A percentile compares a stretch with the other conserved stretches of the same genome.
phyloP scores from a whole-genome alignment of 441 rosid species.

The Dalechampia spathulata region DNA sequence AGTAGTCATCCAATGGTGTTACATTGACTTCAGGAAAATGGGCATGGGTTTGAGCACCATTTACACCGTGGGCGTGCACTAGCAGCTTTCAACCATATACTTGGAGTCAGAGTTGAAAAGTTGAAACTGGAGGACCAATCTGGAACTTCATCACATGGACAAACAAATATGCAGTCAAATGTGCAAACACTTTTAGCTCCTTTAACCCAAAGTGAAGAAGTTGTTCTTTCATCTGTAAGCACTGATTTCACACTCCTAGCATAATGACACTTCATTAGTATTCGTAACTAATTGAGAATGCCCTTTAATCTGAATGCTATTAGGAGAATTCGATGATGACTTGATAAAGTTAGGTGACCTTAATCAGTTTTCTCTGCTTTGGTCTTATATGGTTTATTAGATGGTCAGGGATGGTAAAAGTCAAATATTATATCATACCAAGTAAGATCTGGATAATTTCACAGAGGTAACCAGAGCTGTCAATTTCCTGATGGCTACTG shows the following conservation, averaged over 20 bases:
- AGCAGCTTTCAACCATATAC: slow-evolving; percentile 88
- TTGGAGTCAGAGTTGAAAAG: slow-evolving; percentile 63
- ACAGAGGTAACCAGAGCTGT: not conserved
- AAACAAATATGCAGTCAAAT: slow-evolving; percentile 76
- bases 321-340: too few species aligned
- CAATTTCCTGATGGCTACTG: not conserved
- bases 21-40: slow-evolving; percentile 58
- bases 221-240: slow-evolving; percentile 84
- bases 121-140: slow-evolving; percentile 60
- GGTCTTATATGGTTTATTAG: not conserved
- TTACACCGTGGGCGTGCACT: slow-evolving; percentile 98
- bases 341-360: too few species aligned
- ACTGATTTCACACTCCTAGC: slow-evolving; percentile 18
- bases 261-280: too few species aligned
- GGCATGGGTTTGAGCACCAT: slow-evolving; percentile 87
- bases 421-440: not conserved
- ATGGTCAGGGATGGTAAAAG: not conserved
- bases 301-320: not conserved
- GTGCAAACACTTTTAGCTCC: slow-evolving; percentile 89
- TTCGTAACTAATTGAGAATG: not conserved
- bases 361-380: not conserved
- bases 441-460: not conserved
- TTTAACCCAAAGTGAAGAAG: slow-evolving; percentile 56
- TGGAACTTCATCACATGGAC: slow-evolving; percentile 44
- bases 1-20: not conserved